Conservation (phyloP, 306 rosid species). For the Castanea mollissima region DNA sequence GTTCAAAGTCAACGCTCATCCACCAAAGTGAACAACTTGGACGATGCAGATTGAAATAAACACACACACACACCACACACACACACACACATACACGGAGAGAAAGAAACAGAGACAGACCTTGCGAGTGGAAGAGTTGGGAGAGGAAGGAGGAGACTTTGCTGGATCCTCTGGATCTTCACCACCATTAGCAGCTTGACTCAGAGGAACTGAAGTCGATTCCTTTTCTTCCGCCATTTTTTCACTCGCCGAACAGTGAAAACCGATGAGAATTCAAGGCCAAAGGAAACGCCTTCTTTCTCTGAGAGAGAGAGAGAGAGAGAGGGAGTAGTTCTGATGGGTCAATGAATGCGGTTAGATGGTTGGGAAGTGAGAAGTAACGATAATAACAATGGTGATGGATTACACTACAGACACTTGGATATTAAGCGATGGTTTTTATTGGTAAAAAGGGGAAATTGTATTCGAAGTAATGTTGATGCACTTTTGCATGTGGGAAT, state of each 20-base stretch:
- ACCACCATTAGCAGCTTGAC: conserved; percentile 69
- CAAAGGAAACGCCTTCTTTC: neutral
- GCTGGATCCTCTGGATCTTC: conserved; percentile 90
- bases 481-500: too few species aligned
- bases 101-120: conserved; percentile 26
- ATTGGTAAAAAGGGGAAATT: neutral
- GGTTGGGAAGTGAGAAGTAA: neutral
- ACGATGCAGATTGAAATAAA: too few species aligned
- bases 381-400: neutral
- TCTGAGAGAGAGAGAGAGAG: neutral
- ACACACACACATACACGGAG: too few species aligned
- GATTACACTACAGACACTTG: neutral
- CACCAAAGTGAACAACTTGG: too few species aligned
- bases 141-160: conserved; percentile 68
- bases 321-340: too few species aligned
- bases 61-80: too few species aligned
- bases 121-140: conserved; percentile 89
- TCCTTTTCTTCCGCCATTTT: conserved; percentile 81
- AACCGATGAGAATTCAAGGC: neutral
- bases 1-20: too few species aligned
- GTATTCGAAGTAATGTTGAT: neutral
- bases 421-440: neutral
- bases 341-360: neutral
- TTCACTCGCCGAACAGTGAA: conserved; percentile 3
- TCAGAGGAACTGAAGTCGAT: conserved; percentile 74